These are phyloP conservation scores for Iris pallida DNA, from an alignment of 116 monocot genomes.

Conservation along the genomic window DNA sequence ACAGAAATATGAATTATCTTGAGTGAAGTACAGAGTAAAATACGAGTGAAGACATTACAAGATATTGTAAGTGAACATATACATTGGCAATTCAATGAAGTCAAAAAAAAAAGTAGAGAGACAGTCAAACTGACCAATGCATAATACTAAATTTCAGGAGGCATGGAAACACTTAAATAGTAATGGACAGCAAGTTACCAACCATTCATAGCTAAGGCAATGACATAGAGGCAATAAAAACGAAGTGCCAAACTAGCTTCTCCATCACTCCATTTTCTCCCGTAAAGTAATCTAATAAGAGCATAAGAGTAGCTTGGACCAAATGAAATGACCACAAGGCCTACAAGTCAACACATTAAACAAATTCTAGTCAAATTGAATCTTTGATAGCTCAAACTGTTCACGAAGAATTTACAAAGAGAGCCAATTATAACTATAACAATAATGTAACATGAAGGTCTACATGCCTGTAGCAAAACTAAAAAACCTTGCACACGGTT, in stretches of 20 bases:
- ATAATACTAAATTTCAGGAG: slow-evolving; percentile 2
- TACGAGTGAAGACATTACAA: too few species aligned
- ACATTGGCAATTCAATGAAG: too few species aligned
- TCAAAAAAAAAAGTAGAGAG: too few species aligned
- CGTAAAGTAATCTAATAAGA: slow-evolving; percentile 72
- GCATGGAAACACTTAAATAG: not conserved
- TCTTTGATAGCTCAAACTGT: not conserved
- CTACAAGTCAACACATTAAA: slow-evolving; percentile 25
- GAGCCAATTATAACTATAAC: not conserved
- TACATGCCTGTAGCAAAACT: not conserved
- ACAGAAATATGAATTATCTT: too few species aligned
- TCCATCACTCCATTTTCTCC: slow-evolving; percentile 87
- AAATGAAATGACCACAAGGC: slow-evolving; percentile 71
- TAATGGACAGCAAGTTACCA: slow-evolving; percentile 10
- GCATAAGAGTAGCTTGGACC: slow-evolving; percentile 93
- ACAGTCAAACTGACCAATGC: not conserved
- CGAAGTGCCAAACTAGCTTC: slow-evolving; percentile 66
- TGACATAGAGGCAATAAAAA: slow-evolving; percentile 84
- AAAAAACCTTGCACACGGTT: not conserved
- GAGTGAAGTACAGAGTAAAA: too few species aligned
- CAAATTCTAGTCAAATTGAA: not conserved
- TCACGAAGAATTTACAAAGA: not conserved
- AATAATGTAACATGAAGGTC: not conserved
- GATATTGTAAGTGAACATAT: too few species aligned
- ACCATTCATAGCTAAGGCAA: slow-evolving; percentile 91